Percentiles rank a stretch among this genome's conserved stretches.
Conservation (phyloP, 2,329 filamentous ascomycete species). For the Fusarium sp. region DNA sequence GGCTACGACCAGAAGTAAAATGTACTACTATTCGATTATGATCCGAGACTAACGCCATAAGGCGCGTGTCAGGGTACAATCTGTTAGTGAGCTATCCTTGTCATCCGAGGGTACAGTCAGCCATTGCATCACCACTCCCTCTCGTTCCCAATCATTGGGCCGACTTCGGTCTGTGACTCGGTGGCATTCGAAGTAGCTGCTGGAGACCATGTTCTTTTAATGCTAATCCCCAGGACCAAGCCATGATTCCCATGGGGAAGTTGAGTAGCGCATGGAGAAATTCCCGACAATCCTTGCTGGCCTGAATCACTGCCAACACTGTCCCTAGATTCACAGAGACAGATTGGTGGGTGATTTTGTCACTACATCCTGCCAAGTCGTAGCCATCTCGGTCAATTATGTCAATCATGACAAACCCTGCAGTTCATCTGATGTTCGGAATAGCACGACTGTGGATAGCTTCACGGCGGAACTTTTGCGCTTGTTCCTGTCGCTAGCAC, state of each 20-base stretch:
- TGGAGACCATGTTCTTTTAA: slow-evolving; percentile 1
- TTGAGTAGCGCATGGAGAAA: slow-evolving; percentile 9
- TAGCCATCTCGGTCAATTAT: slow-evolving; percentile 22
- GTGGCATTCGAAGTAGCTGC: slow-evolving; percentile 19
- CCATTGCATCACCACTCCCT: slow-evolving; percentile 7
- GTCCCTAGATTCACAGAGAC: accelerated
- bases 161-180: slow-evolving; percentile 25
- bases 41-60: neutral
- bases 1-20: neutral
- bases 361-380: neutral
- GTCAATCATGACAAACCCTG: neutral
- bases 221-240: slow-evolving; percentile 17
- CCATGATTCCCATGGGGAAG: slow-evolving; percentile 24
- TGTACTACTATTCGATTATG: accelerated
- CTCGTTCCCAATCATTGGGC: neutral
- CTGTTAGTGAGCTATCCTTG: neutral
- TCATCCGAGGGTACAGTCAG: neutral
- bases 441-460: slow-evolving; percentile 2
- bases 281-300: slow-evolving; percentile 9
- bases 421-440: neutral
- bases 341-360: neutral
- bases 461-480: slow-evolving; percentile 1
- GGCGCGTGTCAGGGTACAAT: accelerated
- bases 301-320: neutral
- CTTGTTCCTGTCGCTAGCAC: neutral